A percentile compares a stretch with the other conserved stretches of the same genome.
These are phyloP conservation scores for Nakataea oryzae DNA, from an alignment of 2,329 filamentous ascomycete species.

Conservation along the genomic window DNA sequence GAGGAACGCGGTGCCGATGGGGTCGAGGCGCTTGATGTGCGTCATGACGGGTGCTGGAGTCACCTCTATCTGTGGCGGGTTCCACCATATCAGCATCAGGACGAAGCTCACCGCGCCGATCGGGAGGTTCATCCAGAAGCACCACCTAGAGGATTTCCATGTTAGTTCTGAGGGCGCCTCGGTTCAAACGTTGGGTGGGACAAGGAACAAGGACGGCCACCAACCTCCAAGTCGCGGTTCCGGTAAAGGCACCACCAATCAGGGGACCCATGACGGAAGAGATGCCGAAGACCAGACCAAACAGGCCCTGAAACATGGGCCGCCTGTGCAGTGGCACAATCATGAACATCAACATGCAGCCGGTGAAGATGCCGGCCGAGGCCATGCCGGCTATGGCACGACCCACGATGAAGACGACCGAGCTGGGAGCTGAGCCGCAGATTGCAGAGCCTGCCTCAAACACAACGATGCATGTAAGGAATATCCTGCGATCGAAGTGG, in stretches of 20 bases:
- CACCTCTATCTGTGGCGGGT: conserved; percentile 23
- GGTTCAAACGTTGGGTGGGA: no score
- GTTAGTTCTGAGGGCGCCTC: no score
- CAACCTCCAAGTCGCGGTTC: conserved; percentile 34
- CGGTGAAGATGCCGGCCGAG: conserved; percentile 46
- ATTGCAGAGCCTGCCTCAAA: conserved; percentile 45
- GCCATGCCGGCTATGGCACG: conserved; percentile 46
- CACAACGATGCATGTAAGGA: conserved; percentile 34
- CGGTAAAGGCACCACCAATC: conserved; percentile 42
- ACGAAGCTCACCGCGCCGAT: conserved; percentile 39
- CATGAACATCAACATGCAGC: conserved; percentile 44
- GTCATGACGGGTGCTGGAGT: conserved; percentile 21
- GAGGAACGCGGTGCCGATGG: conserved; percentile 48
- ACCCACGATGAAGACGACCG: conserved; percentile 42
- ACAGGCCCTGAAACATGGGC: conserved; percentile 46
- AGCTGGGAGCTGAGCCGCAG: conserved; percentile 44
- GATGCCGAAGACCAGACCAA: conserved; percentile 44
- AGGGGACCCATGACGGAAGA: conserved; percentile 42
- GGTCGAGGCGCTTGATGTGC: conserved; percentile 44
- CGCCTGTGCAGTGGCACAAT: conserved; percentile 50
- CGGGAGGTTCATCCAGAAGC: conserved; percentile 49
- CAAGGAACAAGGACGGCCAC: no score
- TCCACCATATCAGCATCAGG: conserved; percentile 37
- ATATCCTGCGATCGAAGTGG: conserved; percentile 21
- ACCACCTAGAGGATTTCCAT: conserved; percentile 37